A percentile compares a stretch with the other conserved stretches of the same genome.
These are phyloP conservation scores for Ustilago trichophora DNA, from an alignment of 1,284 basidiomycete genomes.

Conservation along the genomic window DNA sequence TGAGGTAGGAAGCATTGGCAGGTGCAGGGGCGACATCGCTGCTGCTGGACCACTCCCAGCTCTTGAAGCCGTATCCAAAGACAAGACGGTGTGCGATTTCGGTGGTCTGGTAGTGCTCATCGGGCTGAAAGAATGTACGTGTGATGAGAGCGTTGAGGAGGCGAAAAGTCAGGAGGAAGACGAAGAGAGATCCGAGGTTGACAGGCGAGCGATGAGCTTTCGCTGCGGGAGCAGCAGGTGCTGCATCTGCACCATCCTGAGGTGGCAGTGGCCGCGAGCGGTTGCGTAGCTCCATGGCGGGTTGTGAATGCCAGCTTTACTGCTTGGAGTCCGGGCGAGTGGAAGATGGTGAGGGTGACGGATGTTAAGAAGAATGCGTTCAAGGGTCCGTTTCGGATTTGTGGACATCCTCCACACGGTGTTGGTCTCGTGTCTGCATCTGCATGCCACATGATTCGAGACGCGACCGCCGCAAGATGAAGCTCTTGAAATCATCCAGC, in stretches of 20 bases:
- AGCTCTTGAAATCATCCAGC: too few species aligned
- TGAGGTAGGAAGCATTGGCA: constrained; percentile 6
- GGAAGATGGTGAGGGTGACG: too few species aligned
- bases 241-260: not conserved
- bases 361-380: too few species aligned
- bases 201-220: not conserved
- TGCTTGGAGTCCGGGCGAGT: too few species aligned
- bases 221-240: not conserved
- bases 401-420: too few species aligned
- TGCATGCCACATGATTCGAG: too few species aligned
- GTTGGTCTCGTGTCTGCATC: too few species aligned
- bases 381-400: too few species aligned
- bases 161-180: constrained; percentile 66
- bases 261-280: not conserved
- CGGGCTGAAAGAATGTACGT: constrained; percentile 92
- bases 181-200: constrained; percentile 15
- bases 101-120: constrained; percentile 94
- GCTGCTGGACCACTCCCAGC: constrained; percentile 86
- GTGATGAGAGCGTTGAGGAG: constrained; percentile 73
- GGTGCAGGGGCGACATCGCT: not conserved
- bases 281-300: constrained; percentile 2
- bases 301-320: too few species aligned
- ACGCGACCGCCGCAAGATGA: too few species aligned
- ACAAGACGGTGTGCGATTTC: constrained; percentile 89
- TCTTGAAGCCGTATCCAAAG: constrained; percentile 89